These are phyloP conservation scores for Calocera cornea DNA, from an alignment of 768 basidiomycete species.

Conservation along the genomic window DNA sequence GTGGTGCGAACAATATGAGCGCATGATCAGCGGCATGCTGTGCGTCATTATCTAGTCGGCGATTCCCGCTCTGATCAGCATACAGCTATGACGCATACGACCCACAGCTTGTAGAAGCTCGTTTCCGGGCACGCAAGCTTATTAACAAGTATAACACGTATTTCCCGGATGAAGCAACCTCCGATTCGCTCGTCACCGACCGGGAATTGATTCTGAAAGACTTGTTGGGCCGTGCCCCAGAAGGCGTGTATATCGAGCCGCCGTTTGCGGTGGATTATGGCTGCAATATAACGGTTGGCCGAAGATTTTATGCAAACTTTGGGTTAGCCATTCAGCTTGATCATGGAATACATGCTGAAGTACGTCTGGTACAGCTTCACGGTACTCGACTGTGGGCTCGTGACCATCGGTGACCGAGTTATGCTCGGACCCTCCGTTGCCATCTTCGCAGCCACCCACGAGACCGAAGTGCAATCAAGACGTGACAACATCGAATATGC, in stretches of 20 bases:
- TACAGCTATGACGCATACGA: background rate
- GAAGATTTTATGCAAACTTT: background rate
- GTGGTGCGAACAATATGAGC: background rate
- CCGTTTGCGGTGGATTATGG: conserved; percentile 13
- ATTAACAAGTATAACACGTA: background rate
- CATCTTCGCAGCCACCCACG: conserved; percentile 19
- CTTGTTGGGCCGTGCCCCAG: background rate
- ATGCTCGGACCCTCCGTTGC: conserved; percentile 23
- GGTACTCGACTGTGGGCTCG: conserved; percentile 12
- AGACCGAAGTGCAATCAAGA: conserved; percentile 18
- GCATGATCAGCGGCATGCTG: conserved; percentile 4
- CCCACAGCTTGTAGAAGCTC: background rate
- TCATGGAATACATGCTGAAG: too few species aligned
- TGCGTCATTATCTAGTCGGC: background rate
- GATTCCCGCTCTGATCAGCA: too few species aligned
- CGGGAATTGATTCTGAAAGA: background rate
- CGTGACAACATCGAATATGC: conserved; percentile 22
- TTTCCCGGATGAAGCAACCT: background rate
- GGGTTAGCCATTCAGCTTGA: too few species aligned
- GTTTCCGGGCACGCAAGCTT: background rate
- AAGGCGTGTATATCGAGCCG: conserved; percentile 6
- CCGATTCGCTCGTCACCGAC: background rate
- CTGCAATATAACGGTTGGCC: background rate
- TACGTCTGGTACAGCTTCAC: conserved; percentile 10
- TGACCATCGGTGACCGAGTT: conserved; percentile 22